These are phyloP conservation scores for Vigna hirtella DNA, from an alignment of 306 rosid species.

Conservation along the genomic window DNA sequence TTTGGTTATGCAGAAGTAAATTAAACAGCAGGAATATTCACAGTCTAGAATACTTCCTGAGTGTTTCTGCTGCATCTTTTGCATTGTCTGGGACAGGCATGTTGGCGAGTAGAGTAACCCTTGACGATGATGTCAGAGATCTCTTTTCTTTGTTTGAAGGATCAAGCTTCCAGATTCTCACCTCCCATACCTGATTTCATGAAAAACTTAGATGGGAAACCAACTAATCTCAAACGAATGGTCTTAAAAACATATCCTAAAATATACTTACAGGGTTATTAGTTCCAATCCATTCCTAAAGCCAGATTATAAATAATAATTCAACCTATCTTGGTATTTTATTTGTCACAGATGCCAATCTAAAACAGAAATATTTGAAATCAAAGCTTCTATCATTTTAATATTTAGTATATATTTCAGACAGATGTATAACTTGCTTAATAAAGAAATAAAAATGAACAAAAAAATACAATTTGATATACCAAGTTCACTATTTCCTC, in stretches of 20 bases:
- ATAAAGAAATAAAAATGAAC: too few species aligned
- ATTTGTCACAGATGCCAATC: too few species aligned
- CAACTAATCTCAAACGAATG: too few species aligned
- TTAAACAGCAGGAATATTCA: constrained; percentile 14
- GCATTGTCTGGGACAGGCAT: constrained; percentile 68
- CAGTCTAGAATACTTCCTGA: constrained; percentile 56
- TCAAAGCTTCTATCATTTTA: too few species aligned
- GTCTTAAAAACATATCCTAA: too few species aligned
- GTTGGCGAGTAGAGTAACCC: constrained; percentile 67
- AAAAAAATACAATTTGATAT: too few species aligned
- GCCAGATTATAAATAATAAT: too few species aligned
- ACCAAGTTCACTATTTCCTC: neutral
- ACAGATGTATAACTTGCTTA: too few species aligned
- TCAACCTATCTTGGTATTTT: too few species aligned
- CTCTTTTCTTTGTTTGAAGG: constrained; percentile 51
- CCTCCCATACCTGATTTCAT: constrained; percentile 69
- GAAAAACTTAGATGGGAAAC: neutral
- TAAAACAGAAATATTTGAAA: too few species aligned
- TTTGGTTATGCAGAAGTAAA: neutral
- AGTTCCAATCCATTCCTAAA: neutral
- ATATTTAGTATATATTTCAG: too few species aligned
- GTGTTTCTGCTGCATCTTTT: constrained; percentile 44
- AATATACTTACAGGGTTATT: neutral
- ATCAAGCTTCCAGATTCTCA: constrained; percentile 58
- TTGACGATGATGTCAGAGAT: constrained; percentile 58